phyloP scores from a whole-genome alignment of 1,284 basidiomycete species.

The Ganoderma leucocontextum region DNA sequence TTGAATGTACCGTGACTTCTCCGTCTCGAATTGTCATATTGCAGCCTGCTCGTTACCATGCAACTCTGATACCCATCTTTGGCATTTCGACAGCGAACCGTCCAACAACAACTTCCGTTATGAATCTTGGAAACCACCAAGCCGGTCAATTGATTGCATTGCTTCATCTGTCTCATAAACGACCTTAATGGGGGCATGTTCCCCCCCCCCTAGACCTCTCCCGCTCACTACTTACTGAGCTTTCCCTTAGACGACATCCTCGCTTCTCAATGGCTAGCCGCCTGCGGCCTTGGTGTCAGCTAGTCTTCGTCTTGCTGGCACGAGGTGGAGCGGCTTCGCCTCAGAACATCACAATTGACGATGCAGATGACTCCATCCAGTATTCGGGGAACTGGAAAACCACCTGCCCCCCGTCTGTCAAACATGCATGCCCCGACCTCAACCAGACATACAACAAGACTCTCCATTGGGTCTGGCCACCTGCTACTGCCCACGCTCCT shows the following conservation, averaged over 20 bases:
- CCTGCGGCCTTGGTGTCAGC: not conserved
- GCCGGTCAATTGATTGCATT: not conserved
- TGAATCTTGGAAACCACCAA: not conserved
- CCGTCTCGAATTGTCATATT: not conserved
- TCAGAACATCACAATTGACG: conserved; percentile 12
- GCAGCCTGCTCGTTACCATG: not conserved
- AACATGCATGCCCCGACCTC: not conserved
- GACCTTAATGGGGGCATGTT: not conserved
- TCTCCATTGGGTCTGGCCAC: conserved; percentile 3
- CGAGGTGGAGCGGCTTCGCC: not conserved
- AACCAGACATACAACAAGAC: not conserved
- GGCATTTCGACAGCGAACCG: not conserved
- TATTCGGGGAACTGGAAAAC: not conserved
- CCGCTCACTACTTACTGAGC: not conserved
- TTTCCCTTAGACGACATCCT: not conserved
- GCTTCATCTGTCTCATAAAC: not conserved
- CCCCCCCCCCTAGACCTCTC: not conserved
- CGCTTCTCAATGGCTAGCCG: not conserved
- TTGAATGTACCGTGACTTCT: no score
- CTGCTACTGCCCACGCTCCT: not conserved
- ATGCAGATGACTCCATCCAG: conserved; percentile 1
- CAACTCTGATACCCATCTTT: not conserved
- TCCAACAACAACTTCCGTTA: not conserved
- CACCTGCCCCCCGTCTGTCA: not conserved
- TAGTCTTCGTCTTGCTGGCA: not conserved